phyloP scores from a whole-genome alignment of 2,329 filamentous ascomycete genomes.

The Metarhizium rileyi region DNA sequence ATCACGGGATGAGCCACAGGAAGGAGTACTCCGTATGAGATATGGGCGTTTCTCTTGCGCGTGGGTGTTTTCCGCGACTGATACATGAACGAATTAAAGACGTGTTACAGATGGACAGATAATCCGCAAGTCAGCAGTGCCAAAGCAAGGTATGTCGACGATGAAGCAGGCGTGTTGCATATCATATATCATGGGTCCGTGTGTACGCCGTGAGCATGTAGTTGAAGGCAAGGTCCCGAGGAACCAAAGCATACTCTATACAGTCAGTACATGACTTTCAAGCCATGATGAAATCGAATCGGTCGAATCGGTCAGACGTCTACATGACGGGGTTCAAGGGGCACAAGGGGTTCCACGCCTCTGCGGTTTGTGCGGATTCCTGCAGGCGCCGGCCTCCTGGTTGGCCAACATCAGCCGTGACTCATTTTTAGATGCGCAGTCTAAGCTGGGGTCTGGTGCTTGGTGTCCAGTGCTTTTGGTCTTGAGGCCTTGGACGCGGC shows the following conservation, averaged over 20 bases:
- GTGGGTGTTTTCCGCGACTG: conserved; percentile 1
- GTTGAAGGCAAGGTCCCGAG: not conserved
- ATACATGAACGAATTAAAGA: not conserved
- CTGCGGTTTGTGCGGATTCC: conserved; percentile 14
- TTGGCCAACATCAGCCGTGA: conserved; percentile 21
- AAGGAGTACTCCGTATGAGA: not conserved
- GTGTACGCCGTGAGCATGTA: not conserved
- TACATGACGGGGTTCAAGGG: too few species aligned
- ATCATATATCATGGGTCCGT: too few species aligned
- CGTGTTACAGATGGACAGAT: not conserved
- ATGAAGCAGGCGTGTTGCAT: too few species aligned
- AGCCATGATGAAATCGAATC: not conserved
- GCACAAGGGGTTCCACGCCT: not conserved
- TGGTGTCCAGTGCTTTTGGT: not conserved
- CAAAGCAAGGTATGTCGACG: not conserved
- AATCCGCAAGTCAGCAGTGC: not conserved
- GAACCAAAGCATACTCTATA: not conserved
- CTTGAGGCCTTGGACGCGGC: not conserved
- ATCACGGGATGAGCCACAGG: not conserved
- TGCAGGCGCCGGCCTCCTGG: conserved; percentile 21
- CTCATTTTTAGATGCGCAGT: conserved; percentile 21
- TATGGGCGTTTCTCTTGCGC: not conserved
- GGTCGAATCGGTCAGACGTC: too few species aligned
- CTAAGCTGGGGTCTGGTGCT: not conserved
- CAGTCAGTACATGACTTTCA: not conserved